phyloP scores from a whole-genome alignment of 2,329 filamentous ascomycete genomes.

The Exophiala bonariae region DNA sequence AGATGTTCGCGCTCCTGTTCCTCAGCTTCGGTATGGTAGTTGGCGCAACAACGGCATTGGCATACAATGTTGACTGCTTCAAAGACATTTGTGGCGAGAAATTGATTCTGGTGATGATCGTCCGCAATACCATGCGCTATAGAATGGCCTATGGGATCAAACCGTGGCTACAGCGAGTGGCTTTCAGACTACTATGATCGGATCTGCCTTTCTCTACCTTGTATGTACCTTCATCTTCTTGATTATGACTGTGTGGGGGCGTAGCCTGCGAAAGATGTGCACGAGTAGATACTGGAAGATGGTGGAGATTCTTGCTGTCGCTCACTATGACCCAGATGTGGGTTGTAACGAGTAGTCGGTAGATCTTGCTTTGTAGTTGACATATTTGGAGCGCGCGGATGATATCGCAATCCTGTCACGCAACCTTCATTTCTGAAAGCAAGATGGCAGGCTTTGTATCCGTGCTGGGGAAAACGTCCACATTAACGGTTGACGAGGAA shows the following conservation, averaged over 20 bases:
- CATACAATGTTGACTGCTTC: constrained; percentile 52
- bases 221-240: constrained; percentile 15
- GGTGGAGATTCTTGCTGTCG: constrained; percentile 13
- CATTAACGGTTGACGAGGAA: no score
- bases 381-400: no score
- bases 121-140: constrained; percentile 51
- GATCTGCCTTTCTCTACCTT: constrained; percentile 11
- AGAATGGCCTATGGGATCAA: constrained; percentile 18
- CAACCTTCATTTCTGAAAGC: no score
- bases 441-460: no score
- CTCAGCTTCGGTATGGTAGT: constrained; percentile 38
- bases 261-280: constrained; percentile 12
- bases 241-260: constrained; percentile 19
- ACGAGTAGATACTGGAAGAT: constrained; percentile 13
- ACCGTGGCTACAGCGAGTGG: constrained; percentile 15
- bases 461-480: no score
- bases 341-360: no score
- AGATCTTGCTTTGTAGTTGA: no score
- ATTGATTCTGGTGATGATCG: constrained; percentile 51
- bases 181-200: constrained; percentile 13
- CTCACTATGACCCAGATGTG: neutral
- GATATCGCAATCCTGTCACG: no score
- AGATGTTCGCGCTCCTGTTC: constrained; percentile 41
- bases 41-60: constrained; percentile 43
- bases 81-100: constrained; percentile 51